Percentiles rank a stretch among this genome's conserved stretches.
Conservation (phyloP, 345 rosid genomes). For the Gossypium ekmanianum region DNA sequence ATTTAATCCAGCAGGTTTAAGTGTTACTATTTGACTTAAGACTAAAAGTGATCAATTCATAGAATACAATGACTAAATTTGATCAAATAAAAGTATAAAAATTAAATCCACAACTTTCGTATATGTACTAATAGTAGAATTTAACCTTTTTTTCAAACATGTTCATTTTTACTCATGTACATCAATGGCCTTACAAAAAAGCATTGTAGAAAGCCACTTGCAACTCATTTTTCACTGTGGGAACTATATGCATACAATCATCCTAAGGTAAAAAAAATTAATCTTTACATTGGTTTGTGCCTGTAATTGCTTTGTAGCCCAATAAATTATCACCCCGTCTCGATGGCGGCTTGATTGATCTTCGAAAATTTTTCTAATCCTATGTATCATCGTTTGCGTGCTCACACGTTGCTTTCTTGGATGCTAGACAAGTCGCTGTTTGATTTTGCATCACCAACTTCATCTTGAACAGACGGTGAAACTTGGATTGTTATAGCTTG, state of each 20-base stretch:
- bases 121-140: no score
- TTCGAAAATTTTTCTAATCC: constrained; percentile 6
- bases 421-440: neutral
- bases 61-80: no score
- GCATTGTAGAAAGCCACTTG: neutral
- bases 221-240: neutral
- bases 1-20: no score
- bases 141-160: neutral
- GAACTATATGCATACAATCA: constrained; percentile 1
- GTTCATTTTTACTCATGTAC: neutral
- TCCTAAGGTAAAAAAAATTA: neutral
- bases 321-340: no score
- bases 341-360: neutral
- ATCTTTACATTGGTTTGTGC: neutral
- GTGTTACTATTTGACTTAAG: no score
- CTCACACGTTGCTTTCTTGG: neutral
- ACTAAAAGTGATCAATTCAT: no score
- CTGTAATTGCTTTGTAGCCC: neutral
- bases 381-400: neutral
- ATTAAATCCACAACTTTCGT: no score
- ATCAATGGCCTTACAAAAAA: neutral
- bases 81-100: no score
- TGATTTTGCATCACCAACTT: constrained; percentile 16
- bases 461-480: constrained; percentile 27
- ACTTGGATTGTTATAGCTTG: constrained; percentile 25